Percentiles rank a stretch among this genome's conserved stretches.
Evolutionary conservation across 371 early-diverging fungal species (phyloP).

Genomic region (Circinella minor): DNA sequence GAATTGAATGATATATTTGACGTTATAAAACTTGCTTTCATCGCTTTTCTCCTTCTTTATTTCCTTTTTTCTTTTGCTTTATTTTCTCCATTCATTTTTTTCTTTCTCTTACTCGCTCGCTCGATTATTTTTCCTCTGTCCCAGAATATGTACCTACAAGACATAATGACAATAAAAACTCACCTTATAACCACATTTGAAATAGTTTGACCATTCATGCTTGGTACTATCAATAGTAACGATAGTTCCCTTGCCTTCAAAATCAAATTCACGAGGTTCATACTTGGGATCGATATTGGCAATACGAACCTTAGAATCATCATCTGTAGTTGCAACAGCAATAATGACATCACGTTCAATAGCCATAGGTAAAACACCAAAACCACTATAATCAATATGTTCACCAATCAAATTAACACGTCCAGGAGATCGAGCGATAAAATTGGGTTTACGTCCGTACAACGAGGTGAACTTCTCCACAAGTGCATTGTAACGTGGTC

Average conservation of each 20-base stretch:
- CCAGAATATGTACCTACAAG: too few species aligned
- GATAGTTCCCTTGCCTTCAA: constrained; percentile 49
- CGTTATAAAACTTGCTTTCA: neutral
- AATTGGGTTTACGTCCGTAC: constrained; percentile 75
- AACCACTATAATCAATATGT: constrained; percentile 96
- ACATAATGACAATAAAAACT: neutral
- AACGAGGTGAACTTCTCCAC: constrained; percentile 56
- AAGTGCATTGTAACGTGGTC: constrained; percentile 64
- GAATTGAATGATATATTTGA: neutral
- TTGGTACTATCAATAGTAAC: constrained; percentile 73
- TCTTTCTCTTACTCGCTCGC: neutral
- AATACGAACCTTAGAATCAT: constrained; percentile 58
- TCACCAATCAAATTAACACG: constrained; percentile 96
- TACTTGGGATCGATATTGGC: constrained; percentile 72
- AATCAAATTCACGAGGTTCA: constrained; percentile 64
- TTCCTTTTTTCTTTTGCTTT: too few species aligned
- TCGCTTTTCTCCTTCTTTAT: too few species aligned
- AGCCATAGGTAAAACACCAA: constrained; percentile 96
- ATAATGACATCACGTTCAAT: constrained; percentile 87
- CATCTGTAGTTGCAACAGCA: constrained; percentile 65
- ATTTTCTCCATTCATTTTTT: neutral
- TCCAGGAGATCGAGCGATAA: constrained; percentile 90
- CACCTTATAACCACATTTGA: constrained; percentile 85
- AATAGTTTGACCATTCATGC: constrained; percentile 88
- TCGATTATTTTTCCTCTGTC: neutral